Evolutionary conservation across 2,329 filamentous ascomycete species (phyloP).

Genomic region (Sphaerulina vaccinii): DNA sequence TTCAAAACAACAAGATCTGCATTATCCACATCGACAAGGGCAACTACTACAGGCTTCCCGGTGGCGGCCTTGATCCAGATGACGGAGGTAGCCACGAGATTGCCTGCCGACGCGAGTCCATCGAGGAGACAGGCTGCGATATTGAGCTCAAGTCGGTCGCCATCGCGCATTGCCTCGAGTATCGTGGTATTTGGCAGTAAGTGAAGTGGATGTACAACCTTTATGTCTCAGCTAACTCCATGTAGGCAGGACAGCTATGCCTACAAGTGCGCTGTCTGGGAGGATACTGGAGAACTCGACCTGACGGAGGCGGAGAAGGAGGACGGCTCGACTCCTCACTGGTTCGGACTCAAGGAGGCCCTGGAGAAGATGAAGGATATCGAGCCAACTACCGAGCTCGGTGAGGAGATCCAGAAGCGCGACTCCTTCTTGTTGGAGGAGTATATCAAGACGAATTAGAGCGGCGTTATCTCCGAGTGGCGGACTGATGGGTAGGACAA

Average conservation of each 20-base stretch:
- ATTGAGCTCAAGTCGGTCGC: conserved; percentile 1
- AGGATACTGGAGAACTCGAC: conserved; percentile 9
- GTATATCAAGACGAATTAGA: not conserved
- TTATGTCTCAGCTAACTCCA: not conserved
- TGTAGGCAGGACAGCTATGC: conserved; percentile 8
- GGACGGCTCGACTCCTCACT: not conserved
- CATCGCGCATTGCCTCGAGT: conserved; percentile 9
- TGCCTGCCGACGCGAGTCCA: conserved; percentile 9
- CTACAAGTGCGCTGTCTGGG: conserved; percentile 1
- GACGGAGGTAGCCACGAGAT: conserved; percentile 5
- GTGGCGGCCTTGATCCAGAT: conserved; percentile 13
- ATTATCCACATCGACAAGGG: conserved; percentile 13
- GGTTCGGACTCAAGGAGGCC: not conserved
- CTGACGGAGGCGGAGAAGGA: conserved; percentile 5
- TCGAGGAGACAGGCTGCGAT: conserved; percentile 20
- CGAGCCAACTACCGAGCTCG: conserved; percentile 5
- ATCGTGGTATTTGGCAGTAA: too few relatives aligned
- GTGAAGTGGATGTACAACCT: too few relatives aligned
- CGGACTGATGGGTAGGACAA: too few relatives aligned
- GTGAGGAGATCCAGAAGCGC: conserved; percentile 2
- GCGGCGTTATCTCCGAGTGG: too few relatives aligned
- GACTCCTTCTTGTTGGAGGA: conserved; percentile 3
- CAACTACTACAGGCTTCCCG: conserved; percentile 20
- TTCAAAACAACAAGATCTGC: conserved; percentile 5
- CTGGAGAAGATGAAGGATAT: conserved; percentile 4